A percentile compares a stretch with the other conserved stretches of the same genome.
phyloP scores from a whole-genome alignment of 257 asterid genomes.

The Hygrophila difformis region DNA sequence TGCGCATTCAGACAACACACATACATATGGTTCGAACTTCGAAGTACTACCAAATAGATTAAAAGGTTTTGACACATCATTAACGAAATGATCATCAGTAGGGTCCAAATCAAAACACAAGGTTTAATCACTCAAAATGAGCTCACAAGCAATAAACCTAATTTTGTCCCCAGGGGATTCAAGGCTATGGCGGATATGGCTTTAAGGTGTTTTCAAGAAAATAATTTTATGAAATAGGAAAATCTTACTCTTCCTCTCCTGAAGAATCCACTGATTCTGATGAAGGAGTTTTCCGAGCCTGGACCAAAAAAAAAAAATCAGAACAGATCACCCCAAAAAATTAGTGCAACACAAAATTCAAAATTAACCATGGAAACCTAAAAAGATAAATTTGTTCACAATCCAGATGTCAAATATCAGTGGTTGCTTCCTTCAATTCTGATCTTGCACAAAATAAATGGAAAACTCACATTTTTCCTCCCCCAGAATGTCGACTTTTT shows the following conservation, averaged over 20 bases:
- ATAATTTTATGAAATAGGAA: neutral
- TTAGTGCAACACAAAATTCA: slow-evolving; percentile 1
- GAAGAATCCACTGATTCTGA: slow-evolving; percentile 74
- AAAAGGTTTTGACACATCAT: too few species aligned
- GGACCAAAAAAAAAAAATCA: slow-evolving; percentile 27
- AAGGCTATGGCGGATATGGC: neutral
- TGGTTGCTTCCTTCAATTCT: too few species aligned
- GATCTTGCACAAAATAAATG: too few species aligned
- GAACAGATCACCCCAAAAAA: slow-evolving; percentile 5
- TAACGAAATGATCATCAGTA: too few species aligned
- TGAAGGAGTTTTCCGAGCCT: slow-evolving; percentile 70
- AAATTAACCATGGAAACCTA: slow-evolving; percentile 7
- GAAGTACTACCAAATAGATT: too few species aligned
- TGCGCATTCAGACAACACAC: too few species aligned
- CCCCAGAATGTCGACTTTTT: slow-evolving; percentile 86
- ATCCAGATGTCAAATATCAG: neutral
- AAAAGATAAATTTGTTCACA: slow-evolving; percentile 4
- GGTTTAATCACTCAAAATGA: neutral
- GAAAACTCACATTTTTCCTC: slow-evolving; percentile 63
- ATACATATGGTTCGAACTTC: too few species aligned
- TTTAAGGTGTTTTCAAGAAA: neutral
- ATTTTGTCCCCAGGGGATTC: slow-evolving; percentile 1
- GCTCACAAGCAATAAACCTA: neutral
- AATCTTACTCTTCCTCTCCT: slow-evolving; percentile 95
- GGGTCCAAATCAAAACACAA: neutral